Conservation (phyloP, 768 basidiomycete species). For the Collybia nuda region DNA sequence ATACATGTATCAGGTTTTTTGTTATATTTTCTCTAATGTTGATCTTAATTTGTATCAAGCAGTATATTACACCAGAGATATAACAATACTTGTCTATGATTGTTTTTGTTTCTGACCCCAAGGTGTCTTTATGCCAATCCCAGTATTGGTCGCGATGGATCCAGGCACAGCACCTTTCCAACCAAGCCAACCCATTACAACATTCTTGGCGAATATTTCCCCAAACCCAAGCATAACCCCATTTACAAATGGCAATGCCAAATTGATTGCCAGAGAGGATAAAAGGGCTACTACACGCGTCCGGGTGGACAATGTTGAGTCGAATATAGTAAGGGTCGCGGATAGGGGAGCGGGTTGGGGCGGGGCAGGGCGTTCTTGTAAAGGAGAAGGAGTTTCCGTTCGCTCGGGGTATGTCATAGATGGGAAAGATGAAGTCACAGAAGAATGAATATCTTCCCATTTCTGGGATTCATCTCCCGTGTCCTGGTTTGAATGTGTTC, state of each 20-base stretch:
- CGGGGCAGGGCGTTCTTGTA: constrained; percentile 19
- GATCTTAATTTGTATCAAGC: too few relatives aligned
- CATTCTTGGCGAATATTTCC: constrained; percentile 85
- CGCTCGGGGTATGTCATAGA: constrained; percentile 75
- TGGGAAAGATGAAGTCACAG: constrained; percentile 68
- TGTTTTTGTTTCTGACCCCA: constrained; percentile 22
- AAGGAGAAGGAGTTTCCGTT: constrained; percentile 49
- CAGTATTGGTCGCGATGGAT: constrained; percentile 36
- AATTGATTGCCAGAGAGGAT: constrained; percentile 79
- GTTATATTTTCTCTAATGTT: too few relatives aligned
- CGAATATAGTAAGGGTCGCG: constrained; percentile 70
- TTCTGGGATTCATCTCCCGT: constrained; percentile 51
- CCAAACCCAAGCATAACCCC: constrained; percentile 97
- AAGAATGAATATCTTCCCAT: constrained; percentile 74
- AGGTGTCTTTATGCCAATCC: constrained; percentile 23
- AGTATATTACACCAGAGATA: neutral
- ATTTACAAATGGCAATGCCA: constrained; percentile 86
- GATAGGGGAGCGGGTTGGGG: constrained; percentile 34
- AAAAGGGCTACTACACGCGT: constrained; percentile 69
- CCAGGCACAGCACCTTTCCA: constrained; percentile 39
- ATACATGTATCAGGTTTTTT: too few relatives aligned
- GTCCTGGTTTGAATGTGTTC: constrained; percentile 34
- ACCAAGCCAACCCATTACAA: constrained; percentile 57
- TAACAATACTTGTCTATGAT: constrained; percentile 4
- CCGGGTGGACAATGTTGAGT: constrained; percentile 60